Conservation (phyloP, 768 basidiomycete genomes). For the Mycena polygramma region DNA sequence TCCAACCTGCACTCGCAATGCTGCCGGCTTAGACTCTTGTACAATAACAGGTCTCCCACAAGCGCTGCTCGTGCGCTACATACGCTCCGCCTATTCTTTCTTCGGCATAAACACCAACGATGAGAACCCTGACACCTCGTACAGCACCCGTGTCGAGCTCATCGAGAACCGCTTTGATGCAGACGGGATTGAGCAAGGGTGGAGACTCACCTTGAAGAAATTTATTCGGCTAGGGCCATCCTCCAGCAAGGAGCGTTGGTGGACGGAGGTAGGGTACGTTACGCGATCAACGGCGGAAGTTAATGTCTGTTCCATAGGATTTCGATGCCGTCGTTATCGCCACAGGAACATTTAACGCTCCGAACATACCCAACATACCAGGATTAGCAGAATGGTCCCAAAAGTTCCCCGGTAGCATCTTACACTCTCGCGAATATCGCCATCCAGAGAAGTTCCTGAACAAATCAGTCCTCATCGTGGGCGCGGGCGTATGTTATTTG, state of each 20-base stretch:
- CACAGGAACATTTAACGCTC: conserved; percentile 39
- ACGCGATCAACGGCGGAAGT: not conserved
- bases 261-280: conserved; percentile 31
- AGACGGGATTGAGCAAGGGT: conserved; percentile 48
- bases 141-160: conserved; percentile 63
- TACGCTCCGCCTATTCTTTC: conserved; percentile 57
- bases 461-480: conserved; percentile 49
- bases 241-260: conserved; percentile 35
- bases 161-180: conserved; percentile 54
- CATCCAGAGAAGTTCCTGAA: conserved; percentile 45
- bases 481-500: conserved; percentile 40
- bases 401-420: conserved; percentile 42
- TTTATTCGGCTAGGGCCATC: conserved; percentile 37
- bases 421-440: conserved; percentile 52
- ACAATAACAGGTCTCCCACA: conserved; percentile 48
- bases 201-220: conserved; percentile 51
- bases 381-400: conserved; percentile 43
- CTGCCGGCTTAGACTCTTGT: too few relatives aligned
- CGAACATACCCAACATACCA: conserved; percentile 35
- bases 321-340: conserved; percentile 40
- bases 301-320: conserved; percentile 20
- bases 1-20: too few relatives aligned
- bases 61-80: conserved; percentile 50
- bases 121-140: conserved; percentile 51
- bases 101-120: conserved; percentile 59